Percentiles rank a stretch among this genome's conserved stretches.
Evolutionary conservation across 2,329 filamentous ascomycete genomes (phyloP).

Genomic region (Lecanoromycetidae sp.): DNA sequence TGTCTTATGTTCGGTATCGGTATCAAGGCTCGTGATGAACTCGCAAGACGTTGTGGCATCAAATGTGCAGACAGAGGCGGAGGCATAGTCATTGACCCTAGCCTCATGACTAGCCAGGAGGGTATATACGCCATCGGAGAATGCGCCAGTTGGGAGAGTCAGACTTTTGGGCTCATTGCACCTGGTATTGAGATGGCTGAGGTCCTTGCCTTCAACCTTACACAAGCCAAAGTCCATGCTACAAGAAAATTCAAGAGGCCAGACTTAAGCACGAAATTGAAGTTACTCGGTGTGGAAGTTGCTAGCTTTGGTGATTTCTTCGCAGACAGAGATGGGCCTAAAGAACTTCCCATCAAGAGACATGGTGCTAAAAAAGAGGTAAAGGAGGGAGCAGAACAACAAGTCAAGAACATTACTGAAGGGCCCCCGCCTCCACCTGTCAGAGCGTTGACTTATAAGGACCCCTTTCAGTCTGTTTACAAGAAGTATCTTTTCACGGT

Average conservation of each 20-base stretch:
- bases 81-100: slow-evolving; percentile 56
- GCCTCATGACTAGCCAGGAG: slow-evolving; percentile 55
- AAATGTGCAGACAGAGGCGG: slow-evolving; percentile 60
- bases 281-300: slow-evolving; percentile 79
- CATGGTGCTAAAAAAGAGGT: slow-evolving; percentile 32
- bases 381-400: slow-evolving; percentile 32
- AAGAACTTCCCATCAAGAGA: slow-evolving; percentile 52
- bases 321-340: slow-evolving; percentile 72
- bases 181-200: slow-evolving; percentile 90
- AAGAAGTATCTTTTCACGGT: slow-evolving; percentile 88
- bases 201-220: slow-evolving; percentile 80
- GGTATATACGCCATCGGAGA: slow-evolving; percentile 82
- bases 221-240: slow-evolving; percentile 61
- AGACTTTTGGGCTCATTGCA: slow-evolving; percentile 79
- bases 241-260: slow-evolving; percentile 64
- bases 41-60: slow-evolving; percentile 59
- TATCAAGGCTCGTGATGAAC: slow-evolving; percentile 66
- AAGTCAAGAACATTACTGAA: slow-evolving; percentile 42
- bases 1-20: slow-evolving; percentile 86
- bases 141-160: slow-evolving; percentile 77
- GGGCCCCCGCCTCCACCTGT: slow-evolving; percentile 49
- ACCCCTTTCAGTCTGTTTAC: slow-evolving; percentile 78
- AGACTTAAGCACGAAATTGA: slow-evolving; percentile 82
- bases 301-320: slow-evolving; percentile 93
- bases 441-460: slow-evolving; percentile 76